Evolutionary conservation across 176 grass and related monocot species (phyloP).

Genomic region (Miscanthus lutarioriparius): DNA sequence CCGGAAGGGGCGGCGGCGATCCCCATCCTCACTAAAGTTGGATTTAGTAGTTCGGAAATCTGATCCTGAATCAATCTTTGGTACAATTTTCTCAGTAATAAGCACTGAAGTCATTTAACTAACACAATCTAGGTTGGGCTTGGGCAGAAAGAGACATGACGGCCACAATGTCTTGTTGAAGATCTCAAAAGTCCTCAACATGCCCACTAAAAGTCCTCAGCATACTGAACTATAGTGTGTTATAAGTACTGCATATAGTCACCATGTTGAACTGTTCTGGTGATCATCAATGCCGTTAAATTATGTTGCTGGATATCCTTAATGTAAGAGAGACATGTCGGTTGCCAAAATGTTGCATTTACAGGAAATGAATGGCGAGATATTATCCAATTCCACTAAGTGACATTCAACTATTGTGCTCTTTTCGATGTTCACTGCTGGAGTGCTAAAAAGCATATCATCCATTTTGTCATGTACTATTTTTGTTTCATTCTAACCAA

Average conservation of each 20-base stretch:
- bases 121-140: neutral
- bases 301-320: neutral
- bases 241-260: neutral
- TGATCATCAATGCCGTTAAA: neutral
- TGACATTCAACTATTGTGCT: neutral
- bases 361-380: neutral
- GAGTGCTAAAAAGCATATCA: neutral
- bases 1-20: neutral
- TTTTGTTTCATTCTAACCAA: slow-evolving; percentile 18
- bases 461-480: neutral
- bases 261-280: neutral
- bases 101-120: neutral
- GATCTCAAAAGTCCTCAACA: neutral
- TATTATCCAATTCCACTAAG: neutral
- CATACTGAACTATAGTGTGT: neutral
- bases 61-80: neutral
- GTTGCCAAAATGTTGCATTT: neutral
- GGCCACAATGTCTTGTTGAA: neutral
- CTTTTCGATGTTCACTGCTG: neutral
- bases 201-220: neutral
- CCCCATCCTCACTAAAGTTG: neutral
- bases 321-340: neutral
- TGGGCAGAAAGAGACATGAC: neutral
- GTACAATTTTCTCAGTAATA: neutral
- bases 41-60: slow-evolving; percentile 4